Base-by-base conservation (phyloP, 179 eudicot genomes). In the Spergularia azorica region DNA sequence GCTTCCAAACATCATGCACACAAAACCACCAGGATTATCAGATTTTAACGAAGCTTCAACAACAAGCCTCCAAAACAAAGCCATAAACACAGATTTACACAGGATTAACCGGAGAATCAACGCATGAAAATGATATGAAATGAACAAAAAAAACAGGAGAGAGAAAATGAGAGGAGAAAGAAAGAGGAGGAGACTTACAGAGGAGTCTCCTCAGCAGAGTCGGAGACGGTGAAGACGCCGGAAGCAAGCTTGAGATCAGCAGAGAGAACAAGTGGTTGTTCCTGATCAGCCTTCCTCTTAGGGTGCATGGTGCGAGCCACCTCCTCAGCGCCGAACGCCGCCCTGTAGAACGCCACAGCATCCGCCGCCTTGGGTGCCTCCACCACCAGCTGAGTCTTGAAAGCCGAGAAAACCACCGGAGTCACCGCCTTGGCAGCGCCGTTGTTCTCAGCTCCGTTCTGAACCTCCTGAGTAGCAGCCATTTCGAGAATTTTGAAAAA, bases 211-310 rank as follows among this genome's bases (percentile, higher is more conserved):
- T 84, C 90, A 15, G 73, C 50, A 66, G 81, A 76, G 65, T 90
- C 95, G 21, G 92, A 74, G 67, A 95, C 91, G 62, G 88, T 75
- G 76, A 95, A 69, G 9, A 82, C 36, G 6, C 75, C 48, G 9
- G 86, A 67, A 9, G 88, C 98, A 16, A 95, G 71, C 84, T 87
- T 90, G 60, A 93, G 85, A 32, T 91, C 92, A 76, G 95, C 95
- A 48, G 97, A 85, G 80, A 87, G 84, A 55, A 95, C 72, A 8
- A 87, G 88, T 9, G 95, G 97, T 0, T 71, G 63, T 72, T 95
- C 98, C 67, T 92, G 97, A 0, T 95, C 97, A 12, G 93, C 96
- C 85, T 95, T 95, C 88, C 98, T 84, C 85, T 95, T 92, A 0
- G 93, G 84, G 16, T 91, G 86, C 48, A 77, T 74, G 26, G 57